phyloP scores from a whole-genome alignment of 2,329 filamentous ascomycete genomes.

The Mollisiaceae sp. region DNA sequence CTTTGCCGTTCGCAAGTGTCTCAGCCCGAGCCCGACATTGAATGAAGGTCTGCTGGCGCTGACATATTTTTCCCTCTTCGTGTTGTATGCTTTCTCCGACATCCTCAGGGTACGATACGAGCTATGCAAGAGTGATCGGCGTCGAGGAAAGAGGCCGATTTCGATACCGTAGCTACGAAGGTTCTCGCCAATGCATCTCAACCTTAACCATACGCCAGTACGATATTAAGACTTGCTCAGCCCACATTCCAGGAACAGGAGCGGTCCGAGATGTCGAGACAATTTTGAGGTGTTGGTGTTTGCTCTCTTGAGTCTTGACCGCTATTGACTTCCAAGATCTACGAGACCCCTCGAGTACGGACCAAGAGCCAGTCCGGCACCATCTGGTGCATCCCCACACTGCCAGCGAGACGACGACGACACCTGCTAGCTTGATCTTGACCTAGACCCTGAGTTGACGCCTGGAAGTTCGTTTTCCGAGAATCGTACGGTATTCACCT shows the following conservation, averaged over 20 bases:
- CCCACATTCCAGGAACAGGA: background rate
- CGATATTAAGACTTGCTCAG: background rate
- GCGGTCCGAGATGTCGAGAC: background rate
- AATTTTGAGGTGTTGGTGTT: background rate
- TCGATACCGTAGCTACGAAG: background rate
- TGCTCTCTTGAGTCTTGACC: background rate
- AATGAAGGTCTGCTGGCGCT: background rate
- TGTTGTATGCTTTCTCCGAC: background rate
- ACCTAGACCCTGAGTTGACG: conserved; percentile 6
- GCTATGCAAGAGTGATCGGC: background rate
- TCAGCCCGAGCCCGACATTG: background rate
- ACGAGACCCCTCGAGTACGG: conserved; percentile 9
- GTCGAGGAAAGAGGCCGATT: background rate
- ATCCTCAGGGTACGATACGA: background rate
- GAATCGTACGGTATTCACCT: background rate
- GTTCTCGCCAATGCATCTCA: conserved; percentile 1
- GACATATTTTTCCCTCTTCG: background rate
- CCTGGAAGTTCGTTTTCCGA: background rate
- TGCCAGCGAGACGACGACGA: conserved; percentile 4
- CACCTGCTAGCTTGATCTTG: background rate
- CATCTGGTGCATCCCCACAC: background rate
- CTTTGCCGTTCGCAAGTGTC: background rate
- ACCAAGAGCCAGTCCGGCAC: background rate
- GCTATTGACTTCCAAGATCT: background rate
- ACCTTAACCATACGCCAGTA: background rate